phyloP scores from a whole-genome alignment of 306 rosid species.

The Pyrus communis region DNA sequence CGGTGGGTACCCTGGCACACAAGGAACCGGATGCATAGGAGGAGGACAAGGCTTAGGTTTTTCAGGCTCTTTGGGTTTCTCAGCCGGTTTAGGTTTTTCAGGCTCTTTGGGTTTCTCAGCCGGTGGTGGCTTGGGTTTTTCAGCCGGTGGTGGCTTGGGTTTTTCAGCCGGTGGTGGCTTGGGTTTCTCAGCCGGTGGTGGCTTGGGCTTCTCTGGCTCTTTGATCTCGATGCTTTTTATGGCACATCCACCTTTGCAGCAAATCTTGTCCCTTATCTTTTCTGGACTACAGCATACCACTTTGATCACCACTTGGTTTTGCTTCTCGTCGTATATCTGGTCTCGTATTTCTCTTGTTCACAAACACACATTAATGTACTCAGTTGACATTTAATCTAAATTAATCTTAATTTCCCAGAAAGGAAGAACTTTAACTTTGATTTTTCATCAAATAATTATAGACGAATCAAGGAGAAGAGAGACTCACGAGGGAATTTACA shows the following conservation, averaged over 20 bases:
- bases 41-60: neutral
- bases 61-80: neutral
- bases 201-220: conserved; percentile 31
- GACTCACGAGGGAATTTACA: conserved; percentile 68
- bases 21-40: neutral
- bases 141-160: neutral
- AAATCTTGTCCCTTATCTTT: conserved; percentile 52
- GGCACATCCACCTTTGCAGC: conserved; percentile 45
- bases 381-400: conserved; percentile 8
- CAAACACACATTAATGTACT: conserved; percentile 13
- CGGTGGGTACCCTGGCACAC: neutral
- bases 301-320: conserved; percentile 42
- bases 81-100: neutral
- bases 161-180: neutral
- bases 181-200: neutral
- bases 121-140: conserved; percentile 21
- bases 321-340: conserved; percentile 51
- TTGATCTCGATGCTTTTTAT: conserved; percentile 59
- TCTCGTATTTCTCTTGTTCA: conserved; percentile 79
- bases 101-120: conserved; percentile 5
- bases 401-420: neutral
- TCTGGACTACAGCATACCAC: conserved; percentile 79
- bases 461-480: neutral
- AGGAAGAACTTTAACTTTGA: neutral
- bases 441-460: neutral